Evolutionary conservation across 441 rosid genomes (phyloP).

Genomic region (Gossypium davidsonii): DNA sequence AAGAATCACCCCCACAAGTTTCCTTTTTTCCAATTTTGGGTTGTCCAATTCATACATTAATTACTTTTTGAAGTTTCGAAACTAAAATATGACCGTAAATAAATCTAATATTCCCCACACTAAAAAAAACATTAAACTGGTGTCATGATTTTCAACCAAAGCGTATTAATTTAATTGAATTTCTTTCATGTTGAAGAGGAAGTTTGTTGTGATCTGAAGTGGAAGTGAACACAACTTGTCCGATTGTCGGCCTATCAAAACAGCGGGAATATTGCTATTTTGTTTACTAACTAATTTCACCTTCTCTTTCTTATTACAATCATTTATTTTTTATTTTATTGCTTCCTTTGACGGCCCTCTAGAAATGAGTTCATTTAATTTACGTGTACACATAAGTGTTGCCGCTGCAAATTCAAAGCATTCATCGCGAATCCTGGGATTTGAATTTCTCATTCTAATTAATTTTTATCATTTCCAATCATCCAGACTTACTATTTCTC

Average conservation of each 20-base stretch:
- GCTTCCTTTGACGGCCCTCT: neutral
- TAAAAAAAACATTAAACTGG: neutral
- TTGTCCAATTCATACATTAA: slow-evolving; percentile 4
- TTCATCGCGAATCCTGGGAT: neutral
- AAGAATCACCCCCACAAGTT: neutral
- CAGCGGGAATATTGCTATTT: slow-evolving; percentile 43
- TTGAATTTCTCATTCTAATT: neutral
- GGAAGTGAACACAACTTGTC: slow-evolving; percentile 34
- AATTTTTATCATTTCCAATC: too few relatives aligned
- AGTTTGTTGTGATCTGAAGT: slow-evolving; percentile 18
- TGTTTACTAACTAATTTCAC: neutral
- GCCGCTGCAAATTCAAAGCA: neutral
- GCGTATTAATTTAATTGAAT: slow-evolving; percentile 1
- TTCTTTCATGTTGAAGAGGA: slow-evolving; percentile 6
- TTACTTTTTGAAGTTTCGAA: neutral
- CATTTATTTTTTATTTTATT: neutral
- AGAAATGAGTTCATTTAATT: neutral
- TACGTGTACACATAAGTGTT: neutral
- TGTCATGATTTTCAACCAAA: slow-evolving; percentile 21
- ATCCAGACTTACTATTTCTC: too few relatives aligned
- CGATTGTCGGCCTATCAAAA: slow-evolving; percentile 43
- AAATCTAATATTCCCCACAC: neutral
- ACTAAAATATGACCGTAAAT: neutral
- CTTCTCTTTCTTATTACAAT: neutral
- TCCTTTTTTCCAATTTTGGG: slow-evolving; percentile 18